Conservation (phyloP, 257 asterid genomes). For the Solanum piurae region DNA sequence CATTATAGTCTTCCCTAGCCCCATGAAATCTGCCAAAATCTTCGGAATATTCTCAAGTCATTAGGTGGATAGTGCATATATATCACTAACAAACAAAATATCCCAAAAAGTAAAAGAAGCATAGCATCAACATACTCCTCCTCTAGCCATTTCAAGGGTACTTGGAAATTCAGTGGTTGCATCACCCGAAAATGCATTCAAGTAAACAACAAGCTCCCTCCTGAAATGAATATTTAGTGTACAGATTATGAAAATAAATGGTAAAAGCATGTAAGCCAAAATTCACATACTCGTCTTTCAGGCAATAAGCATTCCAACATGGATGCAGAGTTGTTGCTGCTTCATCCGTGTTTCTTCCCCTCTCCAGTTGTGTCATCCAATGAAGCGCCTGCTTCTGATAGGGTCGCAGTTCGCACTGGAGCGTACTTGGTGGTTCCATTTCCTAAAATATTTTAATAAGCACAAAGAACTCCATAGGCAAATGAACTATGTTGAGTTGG, state of each 20-base stretch:
- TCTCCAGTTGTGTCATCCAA: slow-evolving; percentile 90
- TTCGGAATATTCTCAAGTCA: slow-evolving; percentile 31
- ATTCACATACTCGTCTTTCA: slow-evolving; percentile 52
- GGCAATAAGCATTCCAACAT: slow-evolving; percentile 90
- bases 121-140: slow-evolving; percentile 72
- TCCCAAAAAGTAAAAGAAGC: slow-evolving; percentile 7
- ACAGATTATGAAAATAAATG: background rate
- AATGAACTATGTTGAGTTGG: background rate
- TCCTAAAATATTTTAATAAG: slow-evolving; percentile 37
- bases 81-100: background rate
- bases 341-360: slow-evolving; percentile 49
- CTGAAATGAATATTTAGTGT: slow-evolving; percentile 28
- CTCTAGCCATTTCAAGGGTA: slow-evolving; percentile 88
- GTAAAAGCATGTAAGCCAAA: slow-evolving; percentile 4
- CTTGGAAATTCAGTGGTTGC: slow-evolving; percentile 86
- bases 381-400: slow-evolving; percentile 98
- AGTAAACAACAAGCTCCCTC: slow-evolving; percentile 63
- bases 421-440: slow-evolving; percentile 85
- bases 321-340: slow-evolving; percentile 84
- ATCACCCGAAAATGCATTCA: slow-evolving; percentile 92
- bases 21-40: slow-evolving; percentile 99
- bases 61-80: background rate
- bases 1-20: slow-evolving; percentile 98
- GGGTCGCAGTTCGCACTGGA: slow-evolving; percentile 81
- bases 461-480: background rate